Conservation (phyloP, 1,284 basidiomycete genomes). For the Leccinum ambiguum region DNA sequence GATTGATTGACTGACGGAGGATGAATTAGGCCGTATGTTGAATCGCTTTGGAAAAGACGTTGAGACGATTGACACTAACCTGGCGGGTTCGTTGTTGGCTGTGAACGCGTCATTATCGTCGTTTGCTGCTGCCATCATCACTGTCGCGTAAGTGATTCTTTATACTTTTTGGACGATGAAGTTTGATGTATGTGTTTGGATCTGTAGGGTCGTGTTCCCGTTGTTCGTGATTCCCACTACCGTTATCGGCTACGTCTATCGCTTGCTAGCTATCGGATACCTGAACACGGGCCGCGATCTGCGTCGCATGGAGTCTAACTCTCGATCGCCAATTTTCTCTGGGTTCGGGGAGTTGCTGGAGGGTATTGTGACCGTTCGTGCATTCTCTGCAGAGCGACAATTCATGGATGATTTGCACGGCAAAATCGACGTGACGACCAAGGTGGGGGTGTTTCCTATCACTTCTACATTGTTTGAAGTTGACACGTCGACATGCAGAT, state of each 20-base stretch:
- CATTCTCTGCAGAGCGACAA: slow-evolving; percentile 80
- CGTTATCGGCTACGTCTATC: slow-evolving; percentile 51
- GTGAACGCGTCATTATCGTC: slow-evolving; percentile 74
- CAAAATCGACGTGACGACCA: slow-evolving; percentile 65
- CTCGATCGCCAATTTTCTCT: slow-evolving; percentile 58
- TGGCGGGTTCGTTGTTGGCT: slow-evolving; percentile 56
- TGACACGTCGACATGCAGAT: slow-evolving; percentile 41
- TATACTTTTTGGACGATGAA: not conserved
- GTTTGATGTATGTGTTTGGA: slow-evolving; percentile 10
- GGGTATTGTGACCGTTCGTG: slow-evolving; percentile 81
- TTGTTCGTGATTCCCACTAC: slow-evolving; percentile 58
- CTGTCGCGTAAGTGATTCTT: slow-evolving; percentile 27
- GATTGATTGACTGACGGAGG: slow-evolving; percentile 1
- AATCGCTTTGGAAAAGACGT: slow-evolving; percentile 56
- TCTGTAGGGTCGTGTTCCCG: slow-evolving; percentile 50
- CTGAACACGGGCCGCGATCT: slow-evolving; percentile 56
- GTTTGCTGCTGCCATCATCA: slow-evolving; percentile 49
- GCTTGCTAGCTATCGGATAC: slow-evolving; percentile 53
- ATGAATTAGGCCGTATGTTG: slow-evolving; percentile 44
- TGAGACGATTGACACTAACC: slow-evolving; percentile 45
- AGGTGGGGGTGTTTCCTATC: slow-evolving; percentile 37
- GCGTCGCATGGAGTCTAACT: slow-evolving; percentile 61
- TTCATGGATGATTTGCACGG: slow-evolving; percentile 74
- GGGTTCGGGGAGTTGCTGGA: slow-evolving; percentile 69
- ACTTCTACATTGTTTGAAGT: not conserved